Conservation (phyloP, 2,329 filamentous ascomycete genomes). For the Apiospora phragmitis region DNA sequence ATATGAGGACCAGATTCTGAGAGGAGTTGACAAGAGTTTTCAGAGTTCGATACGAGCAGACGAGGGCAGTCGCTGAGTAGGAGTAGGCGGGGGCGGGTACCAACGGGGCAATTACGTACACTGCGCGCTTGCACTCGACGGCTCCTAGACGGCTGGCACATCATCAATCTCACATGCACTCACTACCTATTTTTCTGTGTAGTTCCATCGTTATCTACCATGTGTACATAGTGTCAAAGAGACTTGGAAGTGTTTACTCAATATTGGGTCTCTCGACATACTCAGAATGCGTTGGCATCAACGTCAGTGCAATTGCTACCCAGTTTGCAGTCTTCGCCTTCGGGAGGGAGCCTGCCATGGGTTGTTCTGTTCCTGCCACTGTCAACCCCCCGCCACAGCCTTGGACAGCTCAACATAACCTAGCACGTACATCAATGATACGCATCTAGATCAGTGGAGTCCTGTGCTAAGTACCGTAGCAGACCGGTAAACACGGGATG, state of each 20-base stretch:
- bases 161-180: neutral
- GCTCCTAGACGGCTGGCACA: neutral
- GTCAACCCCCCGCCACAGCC: conserved; percentile 1
- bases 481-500: neutral
- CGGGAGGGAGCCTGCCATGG: conserved; percentile 1
- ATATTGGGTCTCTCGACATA: neutral
- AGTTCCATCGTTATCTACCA: neutral
- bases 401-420: neutral
- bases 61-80: neutral
- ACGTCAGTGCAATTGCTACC: neutral
- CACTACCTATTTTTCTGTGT: neutral
- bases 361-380: neutral
- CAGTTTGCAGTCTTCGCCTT: neutral
- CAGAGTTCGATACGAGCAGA: neutral
- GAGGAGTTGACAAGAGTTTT: neutral
- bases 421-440: neutral
- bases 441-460: neutral
- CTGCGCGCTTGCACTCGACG: neutral
- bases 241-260: neutral
- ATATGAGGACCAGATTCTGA: neutral
- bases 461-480: neutral
- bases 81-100: neutral
- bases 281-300: neutral
- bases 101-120: neutral
- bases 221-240: neutral